Base-by-base conservation (phyloP, 805 yeast genomes). In the Groenewaldozyma tartarivorans region DNA sequence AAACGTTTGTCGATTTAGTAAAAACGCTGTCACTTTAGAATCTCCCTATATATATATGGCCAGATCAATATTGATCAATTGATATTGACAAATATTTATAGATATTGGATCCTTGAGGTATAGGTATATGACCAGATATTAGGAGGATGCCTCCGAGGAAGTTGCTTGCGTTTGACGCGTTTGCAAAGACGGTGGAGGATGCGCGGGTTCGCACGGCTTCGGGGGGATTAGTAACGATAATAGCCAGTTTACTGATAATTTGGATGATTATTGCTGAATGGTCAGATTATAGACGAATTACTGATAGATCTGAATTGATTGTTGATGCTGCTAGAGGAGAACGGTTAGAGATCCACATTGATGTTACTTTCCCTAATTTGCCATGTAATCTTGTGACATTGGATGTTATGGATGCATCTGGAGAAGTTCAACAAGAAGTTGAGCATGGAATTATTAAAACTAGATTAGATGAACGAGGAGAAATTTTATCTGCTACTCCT, bases 141-240 rank as follows among this genome's bases (percentile, higher is more conserved):
- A 11, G 16, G 24, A n/a, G 4, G 29, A 45, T 45, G 48, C 41
- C 46, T 5, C 45, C 45, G 16, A 50, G 37, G 11, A 50, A 54
- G 46, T 61, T 78, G 48, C 57, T 83, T 37, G 75, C 79, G 33
- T 65, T 83, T 44, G 97, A 88, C 61, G 94, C 90, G n/a, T 88
- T 90, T 57, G 74, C 94, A 21, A 90, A 88, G 62, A 84, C 96
- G 4, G 88, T 85, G 27, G 97, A 90, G 55, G 98, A 92, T 59
- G 94, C 94, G 5, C 74, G 84, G 38, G 75, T 92, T 46, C 77
- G 82, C 47, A 92, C 98, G 3, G 72, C 90, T 4, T 71, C 90
- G 5, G 98, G 98, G 40, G 98, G 96, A 2, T 53, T 86, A 20
- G 83, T 92, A 54, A 86, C 97, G 2, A 53, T 92, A 33, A 63